Evolutionary conservation across 2,329 filamentous ascomycete species (phyloP).

Genomic region (Dactylellina sp.): DNA sequence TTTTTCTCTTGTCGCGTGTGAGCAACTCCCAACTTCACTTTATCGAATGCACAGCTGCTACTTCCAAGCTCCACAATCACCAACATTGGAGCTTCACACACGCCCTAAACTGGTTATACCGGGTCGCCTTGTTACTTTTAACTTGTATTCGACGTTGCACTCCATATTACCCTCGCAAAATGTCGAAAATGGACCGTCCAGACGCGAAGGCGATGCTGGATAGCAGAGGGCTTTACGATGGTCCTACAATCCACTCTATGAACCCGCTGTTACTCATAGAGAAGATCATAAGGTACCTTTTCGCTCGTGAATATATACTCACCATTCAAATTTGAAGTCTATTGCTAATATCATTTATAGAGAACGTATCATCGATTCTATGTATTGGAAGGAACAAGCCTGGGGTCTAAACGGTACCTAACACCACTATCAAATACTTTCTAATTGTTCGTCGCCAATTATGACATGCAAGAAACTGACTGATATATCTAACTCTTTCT

Average conservation of each 20-base stretch:
- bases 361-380: conserved; percentile 92
- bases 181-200: conserved; percentile 59
- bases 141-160: not conserved
- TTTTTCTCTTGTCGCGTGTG: conserved; percentile 52
- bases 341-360: conserved; percentile 35
- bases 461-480: conserved; percentile 15
- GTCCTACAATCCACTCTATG: conserved; percentile 60
- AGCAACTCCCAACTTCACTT: conserved; percentile 23
- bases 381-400: conserved; percentile 99
- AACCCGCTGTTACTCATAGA: conserved; percentile 61
- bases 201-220: conserved; percentile 61
- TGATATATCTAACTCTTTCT: conserved; percentile 15
- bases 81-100: conserved; percentile 6
- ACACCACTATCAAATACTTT: conserved; percentile 12
- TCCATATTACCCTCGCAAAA: conserved; percentile 1
- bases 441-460: conserved; percentile 32
- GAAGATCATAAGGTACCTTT: conserved; percentile 60
- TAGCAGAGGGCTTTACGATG: conserved; percentile 60
- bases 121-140: conserved; percentile 25
- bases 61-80: conserved; percentile 26
- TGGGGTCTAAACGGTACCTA: conserved; percentile 82
- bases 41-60: conserved; percentile 1
- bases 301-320: not conserved
- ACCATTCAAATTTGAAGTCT: not conserved
- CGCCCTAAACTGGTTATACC: not conserved